These are phyloP conservation scores for Solanum chilense DNA, from an alignment of 257 asterid genomes.

Conservation along the genomic window DNA sequence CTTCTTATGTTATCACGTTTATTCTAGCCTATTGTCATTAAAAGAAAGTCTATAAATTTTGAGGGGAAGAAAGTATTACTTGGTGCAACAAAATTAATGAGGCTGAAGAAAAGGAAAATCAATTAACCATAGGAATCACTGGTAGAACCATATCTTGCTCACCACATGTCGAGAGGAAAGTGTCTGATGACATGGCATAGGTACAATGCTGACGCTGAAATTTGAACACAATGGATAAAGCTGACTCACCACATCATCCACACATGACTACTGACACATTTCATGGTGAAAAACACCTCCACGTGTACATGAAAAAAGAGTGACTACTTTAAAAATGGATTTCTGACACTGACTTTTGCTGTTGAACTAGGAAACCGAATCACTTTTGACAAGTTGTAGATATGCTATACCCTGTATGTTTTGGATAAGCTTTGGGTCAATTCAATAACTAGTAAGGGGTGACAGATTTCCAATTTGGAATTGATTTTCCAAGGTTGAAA, in stretches of 20 bases:
- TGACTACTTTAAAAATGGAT: not conserved
- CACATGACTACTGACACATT: not conserved
- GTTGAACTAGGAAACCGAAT: conserved; percentile 38
- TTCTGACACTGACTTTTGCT: conserved; percentile 10
- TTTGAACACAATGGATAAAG: not conserved
- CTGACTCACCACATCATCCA: not conserved
- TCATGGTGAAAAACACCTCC: conserved; percentile 35
- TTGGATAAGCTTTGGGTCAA: conserved; percentile 45
- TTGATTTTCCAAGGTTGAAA: not conserved
- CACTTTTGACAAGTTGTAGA: conserved; percentile 2
- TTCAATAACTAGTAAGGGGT: not conserved
- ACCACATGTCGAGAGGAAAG: not conserved
- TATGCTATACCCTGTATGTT: not conserved
- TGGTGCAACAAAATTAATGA: not conserved
- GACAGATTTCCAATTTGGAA: not conserved
- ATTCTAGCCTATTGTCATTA: not conserved
- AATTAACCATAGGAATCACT: not conserved
- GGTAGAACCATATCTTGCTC: not conserved
- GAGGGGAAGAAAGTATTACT: not conserved
- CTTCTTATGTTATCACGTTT: not conserved
- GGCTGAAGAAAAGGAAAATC: not conserved
- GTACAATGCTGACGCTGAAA: not conserved
- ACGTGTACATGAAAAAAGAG: conserved; percentile 12
- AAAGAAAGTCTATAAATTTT: not conserved
- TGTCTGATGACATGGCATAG: not conserved